Base-by-base conservation (phyloP, 2,329 filamentous ascomycete genomes). In the Aspergillus cejpii region DNA sequence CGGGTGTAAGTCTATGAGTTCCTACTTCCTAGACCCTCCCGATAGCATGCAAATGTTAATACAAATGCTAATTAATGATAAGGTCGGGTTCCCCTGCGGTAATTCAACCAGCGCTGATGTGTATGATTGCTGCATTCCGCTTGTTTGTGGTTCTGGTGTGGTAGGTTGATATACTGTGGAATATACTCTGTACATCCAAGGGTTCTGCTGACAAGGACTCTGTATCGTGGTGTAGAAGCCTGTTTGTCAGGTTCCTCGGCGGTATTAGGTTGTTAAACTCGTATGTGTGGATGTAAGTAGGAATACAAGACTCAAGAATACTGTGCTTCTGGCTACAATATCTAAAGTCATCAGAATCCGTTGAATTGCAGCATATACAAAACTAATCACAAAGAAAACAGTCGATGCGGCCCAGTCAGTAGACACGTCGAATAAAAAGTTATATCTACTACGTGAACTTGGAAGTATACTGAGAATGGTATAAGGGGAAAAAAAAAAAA, bases 371-470 rank as follows among this genome's bases (percentile, higher is more conserved):
- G 48, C 41, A 55, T 56, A 51, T 59, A 59, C 52, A 61, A 39
- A 15, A 55, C 28, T 43, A 49, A 39, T 36, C 47, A 52, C 40
- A 52, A 57, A 52, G 47, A 59, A 45, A 58, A 51, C 47, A 49
- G 36, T 38, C 44, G 50, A 54, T 50, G 51, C 49, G 55, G 52
- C 50, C 49, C 52, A 49, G 48, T 57, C 49, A 57, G 53, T 55
- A 57, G 54, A 61, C 51, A 49, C 37, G 48, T 45, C 27, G 29
- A 49, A 47, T 41, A 51, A 44, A 51, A 47, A 34, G 41, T 47
- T 49, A 49, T 52, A 52, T 52, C 48, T 52, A 52, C 52, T 50
- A 48, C 40, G 50, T 36, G 45, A 44, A 47, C 23, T 42, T 37
- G 41, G 43, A 54, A 43, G 44, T 45, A 47, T 43, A 52, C 26